These are phyloP conservation scores for Trypanosoma scelopori DNA, from an alignment of 208 protist genomes.

Conservation along the genomic window DNA sequence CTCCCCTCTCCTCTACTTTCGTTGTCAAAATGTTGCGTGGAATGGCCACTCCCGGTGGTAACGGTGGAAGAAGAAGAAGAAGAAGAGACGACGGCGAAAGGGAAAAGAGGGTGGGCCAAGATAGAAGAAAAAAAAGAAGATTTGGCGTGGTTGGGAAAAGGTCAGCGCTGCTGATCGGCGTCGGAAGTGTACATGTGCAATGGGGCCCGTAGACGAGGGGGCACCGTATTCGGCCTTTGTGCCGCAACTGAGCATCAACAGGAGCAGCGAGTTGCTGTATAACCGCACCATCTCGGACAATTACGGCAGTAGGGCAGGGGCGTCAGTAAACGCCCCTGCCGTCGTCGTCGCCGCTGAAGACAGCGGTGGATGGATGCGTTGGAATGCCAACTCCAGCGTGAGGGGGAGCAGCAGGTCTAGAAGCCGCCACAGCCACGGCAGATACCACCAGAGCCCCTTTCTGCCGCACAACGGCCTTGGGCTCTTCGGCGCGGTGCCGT, in stretches of 20 bases:
- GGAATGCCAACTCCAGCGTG: background rate
- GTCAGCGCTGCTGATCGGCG: too few relatives aligned
- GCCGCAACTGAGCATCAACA: constrained; percentile 20
- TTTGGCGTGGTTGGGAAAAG: too few relatives aligned
- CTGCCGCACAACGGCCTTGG: background rate
- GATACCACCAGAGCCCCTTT: constrained; percentile 12
- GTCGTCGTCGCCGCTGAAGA: background rate
- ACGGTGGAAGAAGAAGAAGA: too few relatives aligned
- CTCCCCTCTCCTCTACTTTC: too few relatives aligned
- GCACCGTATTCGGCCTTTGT: constrained; percentile 9
- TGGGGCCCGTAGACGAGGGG: background rate
- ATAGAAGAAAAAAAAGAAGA: too few relatives aligned
- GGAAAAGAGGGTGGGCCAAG: too few relatives aligned
- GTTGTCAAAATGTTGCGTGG: too few relatives aligned
- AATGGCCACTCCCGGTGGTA: too few relatives aligned
- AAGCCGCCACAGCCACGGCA: background rate
- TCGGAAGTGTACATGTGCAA: too few relatives aligned
- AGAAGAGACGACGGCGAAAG: too few relatives aligned
- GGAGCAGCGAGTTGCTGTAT: constrained; percentile 5
- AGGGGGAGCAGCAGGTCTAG: constrained; percentile 1
- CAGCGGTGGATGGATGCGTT: background rate
- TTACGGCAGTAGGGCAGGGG: background rate
- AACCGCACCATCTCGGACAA: background rate
- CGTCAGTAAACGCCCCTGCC: background rate
- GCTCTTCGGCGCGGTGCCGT: background rate